These are phyloP conservation scores for Colletotrichum noveboracense DNA, from an alignment of 2,329 filamentous ascomycete genomes.

Conservation along the genomic window DNA sequence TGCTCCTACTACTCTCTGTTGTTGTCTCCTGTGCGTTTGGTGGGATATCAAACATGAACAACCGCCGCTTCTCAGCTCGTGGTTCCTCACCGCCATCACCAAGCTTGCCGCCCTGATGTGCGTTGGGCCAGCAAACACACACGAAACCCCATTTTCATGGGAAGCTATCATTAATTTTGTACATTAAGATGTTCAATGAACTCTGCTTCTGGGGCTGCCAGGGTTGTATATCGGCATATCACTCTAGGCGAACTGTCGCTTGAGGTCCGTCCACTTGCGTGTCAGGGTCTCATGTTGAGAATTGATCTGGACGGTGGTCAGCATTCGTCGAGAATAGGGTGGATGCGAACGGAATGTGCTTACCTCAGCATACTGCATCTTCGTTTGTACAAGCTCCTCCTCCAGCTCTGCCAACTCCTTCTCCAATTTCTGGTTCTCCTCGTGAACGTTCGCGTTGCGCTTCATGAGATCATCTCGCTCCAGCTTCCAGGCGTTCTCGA, in stretches of 20 bases:
- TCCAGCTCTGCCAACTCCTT: slow-evolving; percentile 93
- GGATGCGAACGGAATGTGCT: slow-evolving; percentile 34
- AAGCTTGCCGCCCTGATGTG: slow-evolving; percentile 15
- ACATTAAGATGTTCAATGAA: slow-evolving; percentile 22
- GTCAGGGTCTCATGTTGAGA: slow-evolving; percentile 73
- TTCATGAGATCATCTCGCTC: slow-evolving; percentile 94
- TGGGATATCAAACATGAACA: slow-evolving; percentile 12
- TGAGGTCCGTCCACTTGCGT: slow-evolving; percentile 80
- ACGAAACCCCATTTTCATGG: slow-evolving; percentile 15
- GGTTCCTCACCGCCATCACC: not conserved
- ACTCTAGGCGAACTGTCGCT: slow-evolving; percentile 56
- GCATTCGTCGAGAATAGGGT: not conserved
- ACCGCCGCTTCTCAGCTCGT: not conserved
- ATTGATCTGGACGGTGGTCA: slow-evolving; percentile 61
- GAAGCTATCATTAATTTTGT: slow-evolving; percentile 21
- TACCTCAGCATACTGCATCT: slow-evolving; percentile 96
- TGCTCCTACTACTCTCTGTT: not conserved
- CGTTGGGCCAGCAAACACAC: slow-evolving; percentile 20
- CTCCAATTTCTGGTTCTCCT: slow-evolving; percentile 87
- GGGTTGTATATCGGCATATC: not conserved
- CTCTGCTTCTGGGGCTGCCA: slow-evolving; percentile 17
- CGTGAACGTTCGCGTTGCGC: slow-evolving; percentile 90
- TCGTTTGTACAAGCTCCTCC: slow-evolving; percentile 88
- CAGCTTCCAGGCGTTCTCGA: slow-evolving; percentile 79
- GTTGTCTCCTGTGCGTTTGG: not conserved